Percentiles rank a stretch among this genome's conserved stretches.
Conservation (phyloP, 202 grass and related monocot species). For the Bolboschoenoplectus hybrid region DNA sequence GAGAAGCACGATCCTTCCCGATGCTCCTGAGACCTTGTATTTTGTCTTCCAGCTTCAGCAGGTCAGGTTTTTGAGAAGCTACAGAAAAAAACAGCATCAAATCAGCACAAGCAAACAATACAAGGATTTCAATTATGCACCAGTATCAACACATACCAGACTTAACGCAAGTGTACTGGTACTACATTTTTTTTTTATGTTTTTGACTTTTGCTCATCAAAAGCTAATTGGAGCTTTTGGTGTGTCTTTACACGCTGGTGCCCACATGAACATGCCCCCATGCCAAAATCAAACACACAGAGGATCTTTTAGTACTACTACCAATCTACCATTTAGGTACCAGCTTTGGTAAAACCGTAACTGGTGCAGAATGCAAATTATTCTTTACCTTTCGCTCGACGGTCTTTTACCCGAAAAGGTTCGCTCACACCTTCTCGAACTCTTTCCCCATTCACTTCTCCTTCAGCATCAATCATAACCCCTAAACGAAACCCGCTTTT, state of each 20-base stretch:
- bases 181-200: not conserved
- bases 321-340: not conserved
- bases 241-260: conserved; percentile 33
- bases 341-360: not conserved
- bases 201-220: conserved; percentile 37
- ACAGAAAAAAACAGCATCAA: not conserved
- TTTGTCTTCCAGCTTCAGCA: not conserved
- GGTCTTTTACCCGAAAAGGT: conserved; percentile 51
- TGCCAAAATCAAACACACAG: no score
- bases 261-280: conserved; percentile 9
- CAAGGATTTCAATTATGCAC: conserved; percentile 31
- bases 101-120: not conserved
- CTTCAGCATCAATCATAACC: conserved; percentile 32
- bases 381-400: conserved; percentile 48
- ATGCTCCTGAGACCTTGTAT: conserved; percentile 7
- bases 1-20: conserved; percentile 29
- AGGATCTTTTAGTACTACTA: not conserved
- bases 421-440: conserved; percentile 49
- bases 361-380: not conserved
- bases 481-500: conserved; percentile 49
- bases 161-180: no score
- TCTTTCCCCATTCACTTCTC: conserved; percentile 20
- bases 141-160: conserved; percentile 37
- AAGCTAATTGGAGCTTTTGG: conserved; percentile 29
- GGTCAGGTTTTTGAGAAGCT: conserved; percentile 24